Percentiles rank a stretch among this genome's conserved stretches.
Evolutionary conservation across 371 early-diverging fungal genomes (phyloP).

Genomic region (Neoconidiobolus thromboides): DNA sequence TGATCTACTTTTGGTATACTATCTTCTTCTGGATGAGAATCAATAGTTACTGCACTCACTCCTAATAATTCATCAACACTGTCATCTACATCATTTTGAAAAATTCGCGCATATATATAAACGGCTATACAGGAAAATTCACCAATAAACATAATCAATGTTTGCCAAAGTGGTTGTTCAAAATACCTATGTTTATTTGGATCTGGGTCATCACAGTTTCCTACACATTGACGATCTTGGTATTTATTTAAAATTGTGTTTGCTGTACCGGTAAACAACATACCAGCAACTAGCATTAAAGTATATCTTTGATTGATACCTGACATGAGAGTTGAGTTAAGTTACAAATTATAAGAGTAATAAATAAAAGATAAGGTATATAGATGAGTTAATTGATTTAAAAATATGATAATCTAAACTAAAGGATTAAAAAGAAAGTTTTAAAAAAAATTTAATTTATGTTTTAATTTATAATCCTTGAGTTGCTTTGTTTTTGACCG

Average conservation of each 20-base stretch:
- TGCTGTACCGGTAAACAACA: constrained; percentile 63
- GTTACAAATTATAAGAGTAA: too few relatives aligned
- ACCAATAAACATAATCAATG: constrained; percentile 89
- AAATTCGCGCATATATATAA: constrained; percentile 4
- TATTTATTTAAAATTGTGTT: constrained; percentile 70
- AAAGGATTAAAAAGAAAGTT: too few relatives aligned
- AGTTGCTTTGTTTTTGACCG: too few relatives aligned
- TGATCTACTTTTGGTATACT: background rate
- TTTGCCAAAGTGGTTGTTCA: constrained; percentile 96
- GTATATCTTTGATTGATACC: constrained; percentile 8
- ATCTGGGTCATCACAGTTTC: constrained; percentile 64
- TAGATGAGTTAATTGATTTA: too few relatives aligned
- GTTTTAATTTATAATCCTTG: too few relatives aligned
- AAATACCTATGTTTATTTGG: constrained; percentile 33
- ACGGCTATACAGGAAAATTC: constrained; percentile 57
- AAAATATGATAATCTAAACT: too few relatives aligned
- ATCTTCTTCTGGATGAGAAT: background rate
- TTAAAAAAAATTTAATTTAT: too few relatives aligned
- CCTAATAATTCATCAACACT: background rate
- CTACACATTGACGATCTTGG: constrained; percentile 77
- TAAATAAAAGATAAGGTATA: too few relatives aligned
- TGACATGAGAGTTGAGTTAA: background rate
- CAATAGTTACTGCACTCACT: background rate
- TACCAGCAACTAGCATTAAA: constrained; percentile 40
- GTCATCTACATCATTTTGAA: background rate